Conservation (phyloP, 768 basidiomycete species). For the Goffeauzyma gilvescens region DNA sequence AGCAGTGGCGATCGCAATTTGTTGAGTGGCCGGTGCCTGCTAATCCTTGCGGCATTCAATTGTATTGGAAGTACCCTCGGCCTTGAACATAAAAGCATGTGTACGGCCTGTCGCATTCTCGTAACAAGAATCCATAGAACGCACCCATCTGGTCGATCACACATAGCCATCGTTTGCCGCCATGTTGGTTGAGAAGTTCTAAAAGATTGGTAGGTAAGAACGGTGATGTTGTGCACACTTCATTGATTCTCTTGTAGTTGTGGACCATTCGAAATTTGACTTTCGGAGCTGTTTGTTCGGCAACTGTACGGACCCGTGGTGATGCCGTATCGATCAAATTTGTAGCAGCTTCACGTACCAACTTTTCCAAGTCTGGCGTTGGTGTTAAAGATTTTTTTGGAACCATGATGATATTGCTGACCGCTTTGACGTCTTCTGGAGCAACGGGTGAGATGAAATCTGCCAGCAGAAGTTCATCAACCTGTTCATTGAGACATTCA, state of each 20-base stretch:
- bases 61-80: slow-evolving; percentile 32
- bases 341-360: slow-evolving; percentile 31
- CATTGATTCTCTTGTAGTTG: slow-evolving; percentile 32
- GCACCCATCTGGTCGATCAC: slow-evolving; percentile 35
- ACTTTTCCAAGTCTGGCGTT: slow-evolving; percentile 30
- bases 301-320: slow-evolving; percentile 16
- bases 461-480: slow-evolving; percentile 32
- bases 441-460: slow-evolving; percentile 30
- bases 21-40: slow-evolving; percentile 33
- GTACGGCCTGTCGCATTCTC: slow-evolving; percentile 14
- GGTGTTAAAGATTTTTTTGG: slow-evolving; percentile 32
- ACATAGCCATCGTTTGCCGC: slow-evolving; percentile 32
- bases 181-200: slow-evolving; percentile 33
- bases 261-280: slow-evolving; percentile 35
- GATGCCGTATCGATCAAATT: slow-evolving; percentile 27
- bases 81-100: slow-evolving; percentile 34
- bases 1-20: slow-evolving; percentile 14
- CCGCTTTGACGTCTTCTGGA: slow-evolving; percentile 32
- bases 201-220: slow-evolving; percentile 32
- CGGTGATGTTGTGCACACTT: slow-evolving; percentile 12
- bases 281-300: slow-evolving; percentile 11
- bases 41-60: slow-evolving; percentile 35
- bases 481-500: slow-evolving; percentile 24
- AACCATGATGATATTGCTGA: slow-evolving; percentile 31
- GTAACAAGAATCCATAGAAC: slow-evolving; percentile 26